Conservation (phyloP, 164 flowering plant genomes). For the Hamamelis virginiana region DNA sequence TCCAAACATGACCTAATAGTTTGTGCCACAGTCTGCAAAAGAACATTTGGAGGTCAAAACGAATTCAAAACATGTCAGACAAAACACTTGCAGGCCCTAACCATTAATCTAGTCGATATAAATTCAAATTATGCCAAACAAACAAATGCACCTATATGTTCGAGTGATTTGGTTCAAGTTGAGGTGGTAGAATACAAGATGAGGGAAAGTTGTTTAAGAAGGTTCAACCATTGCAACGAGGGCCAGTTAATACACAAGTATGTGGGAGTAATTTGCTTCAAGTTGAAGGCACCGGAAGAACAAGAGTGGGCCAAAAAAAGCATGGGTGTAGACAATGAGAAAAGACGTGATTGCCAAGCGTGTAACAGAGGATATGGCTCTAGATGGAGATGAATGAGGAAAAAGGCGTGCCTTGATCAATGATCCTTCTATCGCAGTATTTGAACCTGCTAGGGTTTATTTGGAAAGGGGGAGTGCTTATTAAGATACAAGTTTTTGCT, state of each 20-base stretch:
- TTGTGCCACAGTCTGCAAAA: slow-evolving; percentile 76
- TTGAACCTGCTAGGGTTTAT: too few species aligned
- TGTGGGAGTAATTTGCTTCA: neutral
- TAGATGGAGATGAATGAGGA: too few species aligned
- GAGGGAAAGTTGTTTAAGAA: too few species aligned
- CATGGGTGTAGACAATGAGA: too few species aligned
- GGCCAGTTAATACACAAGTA: neutral
- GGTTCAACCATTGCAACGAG: neutral
- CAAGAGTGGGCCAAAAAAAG: neutral
- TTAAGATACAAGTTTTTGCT: too few species aligned
- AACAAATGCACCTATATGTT: neutral
- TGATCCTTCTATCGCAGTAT: too few species aligned
- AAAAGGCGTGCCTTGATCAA: too few species aligned
- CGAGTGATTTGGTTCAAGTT: too few species aligned
- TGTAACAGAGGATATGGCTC: too few species aligned
- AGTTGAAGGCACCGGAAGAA: neutral
- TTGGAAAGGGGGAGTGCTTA: too few species aligned
- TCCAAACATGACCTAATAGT: slow-evolving; percentile 89
- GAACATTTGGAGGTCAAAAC: neutral
- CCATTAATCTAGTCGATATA: neutral
- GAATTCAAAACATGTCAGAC: neutral
- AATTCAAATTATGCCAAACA: neutral
- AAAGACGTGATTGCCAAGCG: too few species aligned
- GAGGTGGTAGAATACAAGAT: too few species aligned
- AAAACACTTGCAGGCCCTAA: neutral